A percentile compares a stretch with the other conserved stretches of the same genome.
phyloP scores from a whole-genome alignment of 108 stramenopile genomes.

The Schizochytrium sp. region DNA sequence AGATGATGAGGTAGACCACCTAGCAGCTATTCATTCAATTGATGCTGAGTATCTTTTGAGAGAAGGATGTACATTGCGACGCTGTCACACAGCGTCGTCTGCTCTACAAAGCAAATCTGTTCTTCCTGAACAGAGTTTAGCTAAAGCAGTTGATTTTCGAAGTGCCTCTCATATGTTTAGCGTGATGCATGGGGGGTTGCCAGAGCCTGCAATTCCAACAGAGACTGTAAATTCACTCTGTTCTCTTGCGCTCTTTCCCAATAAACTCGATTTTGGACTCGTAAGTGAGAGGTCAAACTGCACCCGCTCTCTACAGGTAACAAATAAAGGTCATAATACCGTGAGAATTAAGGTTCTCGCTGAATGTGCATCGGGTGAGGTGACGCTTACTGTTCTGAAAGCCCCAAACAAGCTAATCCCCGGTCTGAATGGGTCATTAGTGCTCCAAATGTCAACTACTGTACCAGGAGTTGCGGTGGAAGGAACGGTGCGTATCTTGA shows the following conservation, averaged over 20 bases:
- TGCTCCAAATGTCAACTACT: neutral
- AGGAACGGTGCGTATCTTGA: constrained; percentile 35
- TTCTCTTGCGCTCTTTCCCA: constrained; percentile 14
- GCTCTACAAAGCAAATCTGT: neutral
- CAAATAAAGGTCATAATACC: neutral
- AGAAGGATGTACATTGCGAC: constrained; percentile 28
- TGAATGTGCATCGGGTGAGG: neutral
- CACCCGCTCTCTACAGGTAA: neutral
- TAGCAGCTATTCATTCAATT: neutral
- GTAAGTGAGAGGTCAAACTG: constrained; percentile 3
- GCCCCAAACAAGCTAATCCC: constrained; percentile 2
- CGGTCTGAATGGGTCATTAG: neutral
- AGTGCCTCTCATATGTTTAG: neutral
- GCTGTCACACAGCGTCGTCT: constrained; percentile 18
- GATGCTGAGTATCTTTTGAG: neutral
- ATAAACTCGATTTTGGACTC: constrained; percentile 19
- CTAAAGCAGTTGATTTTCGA: constrained; percentile 29
- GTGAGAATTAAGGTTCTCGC: neutral
- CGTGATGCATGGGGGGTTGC: constrained; percentile 39
- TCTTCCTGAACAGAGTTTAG: neutral
- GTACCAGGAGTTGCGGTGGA: neutral
- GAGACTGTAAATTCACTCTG: neutral
- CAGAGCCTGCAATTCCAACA: neutral
- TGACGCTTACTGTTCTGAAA: neutral
- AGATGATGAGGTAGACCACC: neutral